Percentiles rank a stretch among this genome's conserved stretches.
phyloP scores from a whole-genome alignment of 140 eudicot species.

The Anethum foeniculum region DNA sequence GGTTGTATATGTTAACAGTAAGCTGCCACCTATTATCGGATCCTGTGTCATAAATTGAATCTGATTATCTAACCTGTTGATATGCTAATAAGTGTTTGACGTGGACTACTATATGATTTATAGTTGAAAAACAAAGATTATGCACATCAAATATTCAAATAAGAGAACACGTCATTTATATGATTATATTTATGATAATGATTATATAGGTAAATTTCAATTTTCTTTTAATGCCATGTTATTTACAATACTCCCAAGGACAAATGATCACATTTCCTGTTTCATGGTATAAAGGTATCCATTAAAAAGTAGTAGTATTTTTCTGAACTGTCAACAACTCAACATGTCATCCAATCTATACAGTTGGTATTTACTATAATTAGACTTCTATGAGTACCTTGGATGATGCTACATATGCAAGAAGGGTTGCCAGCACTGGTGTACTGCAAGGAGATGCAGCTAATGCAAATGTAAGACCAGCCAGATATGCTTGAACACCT shows the following conservation, averaged over 20 bases:
- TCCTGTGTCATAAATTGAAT: constrained; percentile 42
- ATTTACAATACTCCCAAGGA: neutral
- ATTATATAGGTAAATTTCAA: neutral
- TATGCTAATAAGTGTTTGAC: neutral
- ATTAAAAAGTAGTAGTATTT: neutral
- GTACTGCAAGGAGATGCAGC: constrained; percentile 99
- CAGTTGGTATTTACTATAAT: neutral
- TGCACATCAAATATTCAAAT: neutral
- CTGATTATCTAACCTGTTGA: neutral
- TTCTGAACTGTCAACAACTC: neutral
- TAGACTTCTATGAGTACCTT: constrained; percentile 40
- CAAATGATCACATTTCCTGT: neutral
- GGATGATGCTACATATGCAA: constrained; percentile 91
- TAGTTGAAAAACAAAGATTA: neutral
- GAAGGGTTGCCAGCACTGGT: constrained; percentile 89
- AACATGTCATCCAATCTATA: neutral
- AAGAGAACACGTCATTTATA: neutral
- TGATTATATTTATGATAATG: neutral
- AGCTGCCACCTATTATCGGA: constrained; percentile 89
- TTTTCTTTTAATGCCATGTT: neutral
- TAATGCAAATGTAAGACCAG: constrained; percentile 96
- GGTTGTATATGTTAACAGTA: constrained; percentile 86
- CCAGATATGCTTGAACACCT: constrained; percentile 98
- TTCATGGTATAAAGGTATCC: neutral
- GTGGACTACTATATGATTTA: too few species aligned